These are phyloP conservation scores for Alternaria viburni DNA, from an alignment of 2,329 filamentous ascomycete genomes.

Conservation along the genomic window DNA sequence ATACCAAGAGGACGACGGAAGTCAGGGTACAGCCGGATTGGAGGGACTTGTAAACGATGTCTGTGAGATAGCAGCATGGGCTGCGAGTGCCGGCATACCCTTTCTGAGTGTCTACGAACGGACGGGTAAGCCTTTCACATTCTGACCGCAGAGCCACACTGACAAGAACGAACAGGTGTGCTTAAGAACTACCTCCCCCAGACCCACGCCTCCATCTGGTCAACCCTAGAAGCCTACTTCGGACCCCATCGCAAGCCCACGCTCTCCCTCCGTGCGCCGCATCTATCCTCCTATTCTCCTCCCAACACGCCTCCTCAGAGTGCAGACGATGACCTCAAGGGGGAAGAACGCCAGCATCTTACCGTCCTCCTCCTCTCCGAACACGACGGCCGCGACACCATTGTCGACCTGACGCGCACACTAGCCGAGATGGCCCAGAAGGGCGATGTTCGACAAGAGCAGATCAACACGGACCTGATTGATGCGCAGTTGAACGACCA, in stretches of 20 bases:
- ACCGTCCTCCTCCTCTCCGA: constrained; percentile 81
- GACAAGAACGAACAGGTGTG: constrained; percentile 63
- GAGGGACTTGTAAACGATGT: constrained; percentile 88
- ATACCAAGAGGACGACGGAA: constrained; percentile 67
- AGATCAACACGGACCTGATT: constrained; percentile 85
- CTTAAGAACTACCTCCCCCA: constrained; percentile 90
- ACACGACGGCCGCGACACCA: constrained; percentile 88
- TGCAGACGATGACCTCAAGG: constrained; percentile 40
- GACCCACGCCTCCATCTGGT: constrained; percentile 77
- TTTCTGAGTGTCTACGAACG: constrained; percentile 90
- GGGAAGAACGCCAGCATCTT: constrained; percentile 50
- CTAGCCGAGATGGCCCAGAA: constrained; percentile 93
- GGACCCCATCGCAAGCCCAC: constrained; percentile 70
- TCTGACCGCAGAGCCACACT: not conserved
- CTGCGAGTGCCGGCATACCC: constrained; percentile 84
- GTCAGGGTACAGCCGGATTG: constrained; percentile 72
- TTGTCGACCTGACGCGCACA: constrained; percentile 94
- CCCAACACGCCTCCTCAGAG: constrained; percentile 49
- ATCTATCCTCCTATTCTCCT: constrained; percentile 66
- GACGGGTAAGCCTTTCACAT: constrained; percentile 67
- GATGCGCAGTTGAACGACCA: constrained; percentile 82
- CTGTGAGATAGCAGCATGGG: constrained; percentile 92
- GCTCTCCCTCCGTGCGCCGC: constrained; percentile 75
- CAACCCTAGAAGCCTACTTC: constrained; percentile 87
- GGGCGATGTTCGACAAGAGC: constrained; percentile 77